Evolutionary conservation across 257 asterid species (phyloP).

Genomic region (Scutellaria minor): DNA sequence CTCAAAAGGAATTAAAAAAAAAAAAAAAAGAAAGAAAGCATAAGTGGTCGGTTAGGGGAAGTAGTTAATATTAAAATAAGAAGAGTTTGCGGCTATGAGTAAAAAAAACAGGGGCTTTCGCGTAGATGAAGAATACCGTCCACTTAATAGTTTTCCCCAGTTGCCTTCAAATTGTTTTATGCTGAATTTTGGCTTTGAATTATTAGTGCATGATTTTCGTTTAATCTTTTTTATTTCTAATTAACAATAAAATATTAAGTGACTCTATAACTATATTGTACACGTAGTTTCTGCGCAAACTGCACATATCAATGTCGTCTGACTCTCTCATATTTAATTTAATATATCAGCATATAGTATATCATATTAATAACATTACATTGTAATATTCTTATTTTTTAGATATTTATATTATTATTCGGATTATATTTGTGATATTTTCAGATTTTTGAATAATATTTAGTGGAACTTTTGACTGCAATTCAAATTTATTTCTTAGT

Average conservation of each 20-base stretch:
- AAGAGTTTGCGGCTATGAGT: constrained; percentile 33
- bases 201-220: constrained; percentile 29
- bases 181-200: constrained; percentile 32
- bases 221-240: not conserved
- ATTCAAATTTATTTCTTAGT: too few species aligned
- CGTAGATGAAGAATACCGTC: constrained; percentile 39
- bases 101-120: constrained; percentile 4
- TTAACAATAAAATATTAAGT: not conserved
- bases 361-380: too few species aligned
- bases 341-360: too few species aligned
- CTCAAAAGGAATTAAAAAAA: constrained; percentile 2
- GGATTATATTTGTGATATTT: too few species aligned
- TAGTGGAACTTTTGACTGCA: too few species aligned
- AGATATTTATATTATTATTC: too few species aligned
- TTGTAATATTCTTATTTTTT: too few species aligned
- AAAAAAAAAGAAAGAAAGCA: not conserved
- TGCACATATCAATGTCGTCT: too few species aligned
- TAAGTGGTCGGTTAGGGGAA: constrained; percentile 44
- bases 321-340: too few species aligned
- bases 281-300: constrained; percentile 19
- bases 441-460: too few species aligned
- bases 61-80: not conserved
- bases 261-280: not conserved
- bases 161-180: constrained; percentile 33
- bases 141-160: constrained; percentile 27